These are phyloP conservation scores for Pelargonium citronellum DNA, from an alignment of 441 rosid genomes.

Conservation along the genomic window DNA sequence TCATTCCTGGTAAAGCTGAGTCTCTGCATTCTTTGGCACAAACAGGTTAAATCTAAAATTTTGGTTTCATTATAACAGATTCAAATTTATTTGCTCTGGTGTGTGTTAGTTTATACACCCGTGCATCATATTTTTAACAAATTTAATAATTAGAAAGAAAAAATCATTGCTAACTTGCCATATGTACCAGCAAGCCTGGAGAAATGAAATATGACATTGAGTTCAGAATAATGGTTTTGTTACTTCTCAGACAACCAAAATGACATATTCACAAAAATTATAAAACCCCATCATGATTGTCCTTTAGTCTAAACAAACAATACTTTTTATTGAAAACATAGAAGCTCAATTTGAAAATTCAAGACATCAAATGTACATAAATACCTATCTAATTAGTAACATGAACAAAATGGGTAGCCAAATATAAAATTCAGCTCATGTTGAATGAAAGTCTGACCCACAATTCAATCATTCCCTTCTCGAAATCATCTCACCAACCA, in stretches of 20 bases:
- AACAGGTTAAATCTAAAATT: background rate
- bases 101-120: background rate
- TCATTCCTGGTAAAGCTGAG: background rate
- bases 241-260: background rate
- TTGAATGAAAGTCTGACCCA: background rate
- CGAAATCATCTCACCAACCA: background rate
- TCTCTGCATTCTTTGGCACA: constrained; percentile 2
- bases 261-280: background rate
- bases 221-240: background rate
- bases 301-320: background rate
- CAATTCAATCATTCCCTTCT: constrained; percentile 1
- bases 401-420: background rate
- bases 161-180: no score
- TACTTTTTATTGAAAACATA: background rate
- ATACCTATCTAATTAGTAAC: background rate
- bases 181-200: background rate
- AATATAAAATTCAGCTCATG: background rate
- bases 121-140: no score
- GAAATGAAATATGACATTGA: background rate
- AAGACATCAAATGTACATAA: background rate
- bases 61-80: background rate
- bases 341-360: background rate
- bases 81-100: background rate
- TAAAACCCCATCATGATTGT: background rate
- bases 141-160: no score